Percentiles rank a stretch among this genome's conserved stretches.
Conservation (phyloP, 2,329 filamentous ascomycete genomes). For the Scedosporium minutisporum region DNA sequence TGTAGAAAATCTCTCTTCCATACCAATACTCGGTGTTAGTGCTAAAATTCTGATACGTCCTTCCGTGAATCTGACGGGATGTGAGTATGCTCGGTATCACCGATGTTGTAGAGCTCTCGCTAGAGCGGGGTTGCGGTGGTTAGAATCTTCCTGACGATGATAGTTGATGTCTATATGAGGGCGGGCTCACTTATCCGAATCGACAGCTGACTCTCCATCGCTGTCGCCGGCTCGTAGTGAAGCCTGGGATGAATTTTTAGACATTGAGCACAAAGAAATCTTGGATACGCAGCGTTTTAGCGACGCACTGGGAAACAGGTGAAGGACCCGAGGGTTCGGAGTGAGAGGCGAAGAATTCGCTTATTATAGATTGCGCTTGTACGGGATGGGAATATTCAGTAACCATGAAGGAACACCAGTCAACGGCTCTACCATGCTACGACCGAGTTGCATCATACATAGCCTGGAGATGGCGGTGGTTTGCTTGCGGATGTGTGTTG, state of each 20-base stretch:
- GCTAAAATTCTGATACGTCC: constrained; percentile 19
- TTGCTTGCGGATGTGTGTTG: background rate
- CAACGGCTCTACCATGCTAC: too few relatives aligned
- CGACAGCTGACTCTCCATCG: background rate
- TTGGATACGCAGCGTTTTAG: background rate
- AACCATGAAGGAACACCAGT: too few relatives aligned
- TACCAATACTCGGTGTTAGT: constrained; percentile 18
- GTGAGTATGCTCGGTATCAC: background rate
- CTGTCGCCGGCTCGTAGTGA: background rate
- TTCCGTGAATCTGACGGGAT: constrained; percentile 13
- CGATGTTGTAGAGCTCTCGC: background rate
- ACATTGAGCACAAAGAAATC: background rate
- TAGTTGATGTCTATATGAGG: background rate
- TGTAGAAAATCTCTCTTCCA: background rate
- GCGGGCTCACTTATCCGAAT: background rate
- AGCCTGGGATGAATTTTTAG: background rate
- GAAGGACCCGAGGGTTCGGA: too few relatives aligned
- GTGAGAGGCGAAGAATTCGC: too few relatives aligned
- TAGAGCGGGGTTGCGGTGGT: background rate
- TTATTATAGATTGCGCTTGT: too few relatives aligned
- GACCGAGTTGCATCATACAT: too few relatives aligned
- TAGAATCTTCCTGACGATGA: background rate
- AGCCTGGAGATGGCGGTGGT: background rate
- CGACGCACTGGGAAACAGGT: too few relatives aligned
- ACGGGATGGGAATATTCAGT: too few relatives aligned